A percentile compares a stretch with the other conserved stretches of the same genome.
These are phyloP conservation scores for Marchantia paleacea DNA, from an alignment of 225 moss, liverwort and hornwort genomes.

Conservation along the genomic window DNA sequence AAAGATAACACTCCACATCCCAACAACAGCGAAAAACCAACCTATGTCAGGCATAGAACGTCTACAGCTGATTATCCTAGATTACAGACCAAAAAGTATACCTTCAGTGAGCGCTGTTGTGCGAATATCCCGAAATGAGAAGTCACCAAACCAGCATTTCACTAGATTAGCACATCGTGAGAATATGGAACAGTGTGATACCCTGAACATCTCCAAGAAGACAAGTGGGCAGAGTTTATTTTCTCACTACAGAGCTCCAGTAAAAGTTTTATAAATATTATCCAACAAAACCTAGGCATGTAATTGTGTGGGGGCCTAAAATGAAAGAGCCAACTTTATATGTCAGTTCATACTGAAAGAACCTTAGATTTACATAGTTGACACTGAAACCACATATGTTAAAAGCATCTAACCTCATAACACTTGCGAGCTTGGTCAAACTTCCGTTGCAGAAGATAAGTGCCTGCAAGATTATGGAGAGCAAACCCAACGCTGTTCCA, in stretches of 20 bases:
- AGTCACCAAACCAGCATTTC: slow-evolving; percentile 57
- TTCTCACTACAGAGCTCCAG: background rate
- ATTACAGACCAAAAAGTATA: slow-evolving; percentile 15
- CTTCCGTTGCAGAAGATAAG: slow-evolving; percentile 83
- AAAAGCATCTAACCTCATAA: slow-evolving; percentile 63
- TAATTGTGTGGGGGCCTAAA: background rate
- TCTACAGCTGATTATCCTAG: background rate
- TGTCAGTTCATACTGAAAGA: no score
- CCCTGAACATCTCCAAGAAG: slow-evolving; percentile 15
- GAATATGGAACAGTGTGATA: background rate
- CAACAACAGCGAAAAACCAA: background rate
- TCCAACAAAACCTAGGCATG: background rate
- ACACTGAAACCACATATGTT: background rate
- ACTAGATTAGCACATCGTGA: slow-evolving; percentile 23
- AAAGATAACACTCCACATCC: no score
- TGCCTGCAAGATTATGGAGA: slow-evolving; percentile 93
- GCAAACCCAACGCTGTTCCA: slow-evolving; percentile 82
- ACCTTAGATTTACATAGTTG: background rate
- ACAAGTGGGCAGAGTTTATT: background rate
- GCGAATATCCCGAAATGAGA: slow-evolving; percentile 25
- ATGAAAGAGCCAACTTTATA: no score
- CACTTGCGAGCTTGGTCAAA: slow-evolving; percentile 70
- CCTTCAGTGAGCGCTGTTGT: slow-evolving; percentile 78
- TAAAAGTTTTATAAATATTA: no score
- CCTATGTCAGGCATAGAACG: background rate